Evolutionary conservation across 2,329 filamentous ascomycete genomes (phyloP), one percentile per base, ranked within the genome.

Genomic region (Mycocentrospora acerina): DNA sequence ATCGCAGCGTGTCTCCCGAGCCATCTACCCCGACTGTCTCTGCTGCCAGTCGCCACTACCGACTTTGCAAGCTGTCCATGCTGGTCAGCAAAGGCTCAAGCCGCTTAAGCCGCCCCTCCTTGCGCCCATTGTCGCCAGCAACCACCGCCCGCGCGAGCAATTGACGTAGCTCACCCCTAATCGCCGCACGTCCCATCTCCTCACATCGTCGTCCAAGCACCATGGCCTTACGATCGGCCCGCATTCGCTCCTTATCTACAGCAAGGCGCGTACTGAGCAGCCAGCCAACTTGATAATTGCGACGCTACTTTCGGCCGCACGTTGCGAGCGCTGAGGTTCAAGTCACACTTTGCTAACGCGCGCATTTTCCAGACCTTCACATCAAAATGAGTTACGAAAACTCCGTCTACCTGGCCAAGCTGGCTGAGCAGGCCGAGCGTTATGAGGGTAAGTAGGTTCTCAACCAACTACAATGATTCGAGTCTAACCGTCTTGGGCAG

Each of bases 391-490:
- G 88, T 83, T 89, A 95, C 82, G 91, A 97, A 83, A 90, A 97
- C 79, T 91, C 90, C 68, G 93, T 98, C 70, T 97, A 97, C 77
- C 86, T 97, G 73, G 93, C 93, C 78, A 97, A 97, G 90, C 88
- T 98, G 75, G 93, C 93, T 72, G 93, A 98, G 86, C 93, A 98
- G 85, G 93, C 93, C 75, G 93, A 98, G 85, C 91, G 93, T 73
- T 98, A 98, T 78, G 93, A 98, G 81, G 93, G 93, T 97, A 66
- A 62, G 69, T 36, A 33, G 44, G 22, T 40, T 18, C 25, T 11
- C 34, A 22, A 35, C 22, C 15, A 39, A 33, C 33, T 24, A 36
- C 32, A 24, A 32, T 32, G 29, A 39, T 24, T 16, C 18, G 11
- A 39, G 34, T 36, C 55, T 64, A 44, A 64, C 39, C 19, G 16